Evolutionary conservation across 257 asterid species (phyloP), one percentile per base, ranked within the genome.

Genomic region (Dorcoceras hygrometricum): DNA sequence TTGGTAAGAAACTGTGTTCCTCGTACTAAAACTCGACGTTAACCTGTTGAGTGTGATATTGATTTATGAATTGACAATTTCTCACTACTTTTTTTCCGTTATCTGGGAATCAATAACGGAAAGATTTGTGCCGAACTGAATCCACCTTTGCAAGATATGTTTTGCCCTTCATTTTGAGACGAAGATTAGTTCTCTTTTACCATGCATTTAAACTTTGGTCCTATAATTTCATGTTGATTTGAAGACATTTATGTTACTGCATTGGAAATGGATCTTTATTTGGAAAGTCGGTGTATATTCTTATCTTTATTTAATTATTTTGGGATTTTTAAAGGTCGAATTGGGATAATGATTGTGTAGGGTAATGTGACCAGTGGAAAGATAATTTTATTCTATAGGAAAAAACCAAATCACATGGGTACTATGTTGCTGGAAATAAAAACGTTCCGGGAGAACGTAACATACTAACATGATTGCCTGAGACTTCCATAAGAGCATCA

Each of bases 31-130:
- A 43, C 48, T 61, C 36, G 22, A 32, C 58, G 43, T 39, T 54
- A 68, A 22, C 67, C 63, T 25, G 25, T 27, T 46, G 16, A 29
- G 26, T 34, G 56, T 31, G 28, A 24, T 59, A 57, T 43, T 28
- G 32, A 5, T 34, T 46, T 51, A 43, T 19, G 26, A 22, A 27
- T 59, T 60, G 62, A 11, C 23, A 65, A 20, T 6, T 57, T 34
- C 43, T 34, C 55, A n/a, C 11, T 28, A 23, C 16, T 19, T 57
- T 46, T 22, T 51, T 48, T 63, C 53, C 59, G 11, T 22, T 10
- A 4, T 59, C 43, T 23, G 46, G 27, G 57, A 61, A 25, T 57
- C 66, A 55, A 39, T 25, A n/a, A n/a, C n/a, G n/a, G n/a, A n/a
- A n/a, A n/a, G n/a, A 57, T 18, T 18, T 26, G 23, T 55, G 59